A percentile compares a stretch with the other conserved stretches of the same genome.
phyloP scores from a whole-genome alignment of 108 stramenopile species.

The Conticribra weissflogii region DNA sequence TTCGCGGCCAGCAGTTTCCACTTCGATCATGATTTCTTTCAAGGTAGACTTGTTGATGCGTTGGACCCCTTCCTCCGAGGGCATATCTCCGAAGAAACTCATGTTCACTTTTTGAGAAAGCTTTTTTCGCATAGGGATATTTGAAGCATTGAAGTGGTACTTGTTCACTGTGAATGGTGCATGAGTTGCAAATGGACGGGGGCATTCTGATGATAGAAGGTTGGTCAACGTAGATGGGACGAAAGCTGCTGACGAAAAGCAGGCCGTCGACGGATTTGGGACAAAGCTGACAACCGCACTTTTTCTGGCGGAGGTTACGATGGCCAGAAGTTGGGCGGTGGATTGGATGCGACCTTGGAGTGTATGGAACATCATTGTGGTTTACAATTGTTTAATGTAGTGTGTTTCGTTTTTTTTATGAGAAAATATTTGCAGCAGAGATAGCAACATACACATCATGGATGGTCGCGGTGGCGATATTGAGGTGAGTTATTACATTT shows the following conservation, averaged over 20 bases:
- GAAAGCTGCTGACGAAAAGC: conserved; percentile 7
- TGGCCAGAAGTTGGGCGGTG: conserved; percentile 15
- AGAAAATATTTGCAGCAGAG: too few relatives aligned
- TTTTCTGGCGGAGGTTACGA: conserved; percentile 6
- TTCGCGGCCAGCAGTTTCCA: conserved; percentile 60
- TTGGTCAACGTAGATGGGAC: neutral
- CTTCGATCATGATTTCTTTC: conserved; percentile 75
- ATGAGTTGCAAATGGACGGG: too few relatives aligned
- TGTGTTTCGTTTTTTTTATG: too few relatives aligned
- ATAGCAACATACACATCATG: too few relatives aligned
- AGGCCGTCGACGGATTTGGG: conserved; percentile 1
- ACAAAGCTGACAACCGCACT: too few relatives aligned
- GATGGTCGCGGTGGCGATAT: too few relatives aligned
- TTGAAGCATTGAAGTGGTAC: neutral
- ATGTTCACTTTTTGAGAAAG: conserved; percentile 19
- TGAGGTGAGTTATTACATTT: too few relatives aligned
- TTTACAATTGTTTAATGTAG: too few relatives aligned
- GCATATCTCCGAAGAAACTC: conserved; percentile 40
- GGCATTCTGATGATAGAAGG: neutral
- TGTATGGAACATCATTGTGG: too few relatives aligned
- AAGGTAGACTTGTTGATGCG: conserved; percentile 45
- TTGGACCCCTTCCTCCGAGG: conserved; percentile 20
- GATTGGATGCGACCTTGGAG: conserved; percentile 21
- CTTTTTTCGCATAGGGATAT: neutral
- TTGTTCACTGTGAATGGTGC: neutral